Evolutionary conservation across 345 rosid genomes (phyloP), one percentile per base, ranked within the genome.

Genomic region (Cardamine resedifolia): DNA sequence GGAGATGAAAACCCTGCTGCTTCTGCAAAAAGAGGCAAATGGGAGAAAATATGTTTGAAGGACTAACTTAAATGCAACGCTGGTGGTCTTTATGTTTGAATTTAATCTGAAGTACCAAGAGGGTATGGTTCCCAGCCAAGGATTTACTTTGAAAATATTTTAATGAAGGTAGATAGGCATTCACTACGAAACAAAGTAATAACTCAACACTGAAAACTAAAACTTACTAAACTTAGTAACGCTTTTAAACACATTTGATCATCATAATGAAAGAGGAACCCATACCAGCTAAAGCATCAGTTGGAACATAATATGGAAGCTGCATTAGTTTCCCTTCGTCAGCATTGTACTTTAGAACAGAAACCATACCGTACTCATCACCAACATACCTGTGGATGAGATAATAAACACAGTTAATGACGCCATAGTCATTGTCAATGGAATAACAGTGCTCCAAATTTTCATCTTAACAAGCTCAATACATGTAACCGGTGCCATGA

Each of bases 361-460:
- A 87, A 64, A 88, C 86, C 82, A 68, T 81, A 49, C 96, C 98
- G 11, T 81, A 71, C 79, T 92, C 96, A 72, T 92, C 98, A 68
- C 98, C 96, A 27, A 92, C 53, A 77, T 85, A 84, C 90, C 98
- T 92, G 74, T 50, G 66, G 75, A 28, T 14, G n/a, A 74, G 44
- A 51, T 51, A 24, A 49, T 34, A 51, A 31, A 59, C 30, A 5
- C 43, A 68, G 27, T 73, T 59, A 28, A 71, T 39, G 58, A 66
- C 45, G 30, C 60, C 30, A 24, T 26, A 41, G 47, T 21, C 49
- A 58, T 55, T 51, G 24, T 48, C 38, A 12, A 38, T 39, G 52
- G 4, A 76, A 48, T 27, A 39, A 44, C 20, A 39, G 23, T 51
- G 60, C 43, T 41, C 21, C 45, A 48, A 53, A 61, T 6, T 58